Conservation (phyloP, 2,329 filamentous ascomycete genomes). For the Trichoderma brevicompactum region DNA sequence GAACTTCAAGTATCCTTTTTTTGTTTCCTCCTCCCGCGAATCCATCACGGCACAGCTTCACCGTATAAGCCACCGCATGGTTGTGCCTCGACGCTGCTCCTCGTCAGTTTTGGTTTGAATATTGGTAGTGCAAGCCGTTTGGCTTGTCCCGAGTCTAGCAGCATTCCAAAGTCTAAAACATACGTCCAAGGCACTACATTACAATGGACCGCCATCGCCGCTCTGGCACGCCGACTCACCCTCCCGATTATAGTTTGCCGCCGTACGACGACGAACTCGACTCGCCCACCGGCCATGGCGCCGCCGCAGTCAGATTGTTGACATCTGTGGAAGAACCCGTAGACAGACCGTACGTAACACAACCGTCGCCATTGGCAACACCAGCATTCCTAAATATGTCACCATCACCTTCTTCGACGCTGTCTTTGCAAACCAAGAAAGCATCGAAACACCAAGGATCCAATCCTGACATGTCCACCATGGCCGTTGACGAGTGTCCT, state of each 20-base stretch:
- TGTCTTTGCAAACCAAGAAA: conserved; percentile 21
- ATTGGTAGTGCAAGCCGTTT: conserved; percentile 20
- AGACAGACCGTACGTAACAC: conserved; percentile 30
- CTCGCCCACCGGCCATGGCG: conserved; percentile 52
- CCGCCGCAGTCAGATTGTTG: conserved; percentile 62
- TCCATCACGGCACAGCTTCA: neutral
- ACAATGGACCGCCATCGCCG: conserved; percentile 56
- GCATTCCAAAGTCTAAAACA: conserved; percentile 27
- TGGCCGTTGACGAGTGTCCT: conserved; percentile 29
- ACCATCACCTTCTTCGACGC: conserved; percentile 9
- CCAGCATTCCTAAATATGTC: conserved; percentile 26
- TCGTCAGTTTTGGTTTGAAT: neutral
- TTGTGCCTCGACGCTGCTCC: conserved; percentile 11
- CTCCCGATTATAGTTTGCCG: conserved; percentile 62
- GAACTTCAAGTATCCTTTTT: no score
- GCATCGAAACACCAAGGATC: conserved; percentile 10
- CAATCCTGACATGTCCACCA: conserved; percentile 11
- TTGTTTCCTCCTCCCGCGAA: neutral
- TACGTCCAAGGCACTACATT: conserved; percentile 8
- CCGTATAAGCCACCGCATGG: conserved; percentile 6
- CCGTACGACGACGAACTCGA: conserved; percentile 57
- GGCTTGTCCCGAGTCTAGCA: conserved; percentile 16
- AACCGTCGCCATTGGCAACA: conserved; percentile 27
- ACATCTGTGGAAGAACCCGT: conserved; percentile 65
- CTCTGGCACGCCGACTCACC: conserved; percentile 55